Conservation (phyloP, 108 stramenopile species). For the Skeletonema grethae region DNA sequence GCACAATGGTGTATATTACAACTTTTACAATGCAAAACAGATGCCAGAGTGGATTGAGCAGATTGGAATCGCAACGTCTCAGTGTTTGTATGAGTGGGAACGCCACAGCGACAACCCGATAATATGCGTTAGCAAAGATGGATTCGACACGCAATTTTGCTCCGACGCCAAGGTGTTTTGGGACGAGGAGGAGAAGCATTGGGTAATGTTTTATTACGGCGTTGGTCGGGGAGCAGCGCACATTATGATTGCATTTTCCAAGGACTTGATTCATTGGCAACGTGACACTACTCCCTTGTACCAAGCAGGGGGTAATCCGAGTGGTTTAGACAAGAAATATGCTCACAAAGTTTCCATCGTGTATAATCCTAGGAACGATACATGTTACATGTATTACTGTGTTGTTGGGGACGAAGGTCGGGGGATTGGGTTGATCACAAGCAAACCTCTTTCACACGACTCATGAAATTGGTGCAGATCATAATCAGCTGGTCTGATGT, state of each 20-base stretch:
- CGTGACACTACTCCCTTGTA: conserved; percentile 36
- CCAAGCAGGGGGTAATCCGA: conserved; percentile 28
- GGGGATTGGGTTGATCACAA: conserved; percentile 50
- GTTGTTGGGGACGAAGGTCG: conserved; percentile 42
- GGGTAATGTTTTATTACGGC: conserved; percentile 54
- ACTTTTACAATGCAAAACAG: conserved; percentile 55
- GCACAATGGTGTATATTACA: conserved; percentile 38
- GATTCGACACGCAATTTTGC: conserved; percentile 33
- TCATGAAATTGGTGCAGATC: too few species aligned
- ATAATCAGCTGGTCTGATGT: too few species aligned
- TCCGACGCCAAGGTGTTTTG: conserved; percentile 48
- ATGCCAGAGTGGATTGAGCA: conserved; percentile 54
- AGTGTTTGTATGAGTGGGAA: conserved; percentile 28
- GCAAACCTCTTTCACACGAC: not conserved
- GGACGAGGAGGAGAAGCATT: conserved; percentile 21
- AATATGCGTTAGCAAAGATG: conserved; percentile 16
- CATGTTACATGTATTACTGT: conserved; percentile 45
- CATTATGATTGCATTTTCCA: conserved; percentile 48
- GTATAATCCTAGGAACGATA: conserved; percentile 11
- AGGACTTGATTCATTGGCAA: conserved; percentile 47
- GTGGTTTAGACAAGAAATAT: conserved; percentile 43
- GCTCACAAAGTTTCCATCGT: conserved; percentile 47
- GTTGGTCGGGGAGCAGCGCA: conserved; percentile 45
- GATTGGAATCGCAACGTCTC: conserved; percentile 45
- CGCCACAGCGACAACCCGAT: conserved; percentile 41